phyloP scores from a whole-genome alignment of 495 filamentous ascomycete genomes.

The Tuber borchii region DNA sequence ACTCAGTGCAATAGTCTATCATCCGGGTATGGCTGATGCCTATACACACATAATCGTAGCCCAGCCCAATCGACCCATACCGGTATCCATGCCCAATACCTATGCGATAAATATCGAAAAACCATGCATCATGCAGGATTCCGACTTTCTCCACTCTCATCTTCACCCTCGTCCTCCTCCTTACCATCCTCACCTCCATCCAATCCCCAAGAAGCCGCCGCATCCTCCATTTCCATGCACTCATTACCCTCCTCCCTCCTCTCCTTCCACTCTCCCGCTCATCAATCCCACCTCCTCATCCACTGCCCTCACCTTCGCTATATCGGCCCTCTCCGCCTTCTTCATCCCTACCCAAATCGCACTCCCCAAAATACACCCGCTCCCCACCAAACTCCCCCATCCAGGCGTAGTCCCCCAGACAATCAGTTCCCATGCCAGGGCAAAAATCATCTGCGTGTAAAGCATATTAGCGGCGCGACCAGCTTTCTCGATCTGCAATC shows the following conservation, averaged over 20 bases:
- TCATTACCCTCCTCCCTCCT: constrained; percentile 17
- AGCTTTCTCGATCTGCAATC: constrained; percentile 60
- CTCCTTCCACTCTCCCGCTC: constrained; percentile 1
- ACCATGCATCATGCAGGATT: background rate
- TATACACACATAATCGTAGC: background rate
- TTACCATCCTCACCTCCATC: constrained; percentile 4
- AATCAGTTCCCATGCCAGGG: constrained; percentile 72
- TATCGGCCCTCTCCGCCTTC: constrained; percentile 42
- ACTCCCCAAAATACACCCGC: constrained; percentile 69
- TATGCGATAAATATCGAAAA: background rate
- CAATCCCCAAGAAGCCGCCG: constrained; percentile 1
- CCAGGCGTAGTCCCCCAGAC: constrained; percentile 68
- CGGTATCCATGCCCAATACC: background rate
- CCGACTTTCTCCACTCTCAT: background rate
- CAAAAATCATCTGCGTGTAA: constrained; percentile 90
- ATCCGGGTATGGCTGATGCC: background rate
- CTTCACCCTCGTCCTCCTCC: background rate
- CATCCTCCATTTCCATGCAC: constrained; percentile 5
- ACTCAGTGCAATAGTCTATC: background rate
- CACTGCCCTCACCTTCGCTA: constrained; percentile 1
- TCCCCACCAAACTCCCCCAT: constrained; percentile 61
- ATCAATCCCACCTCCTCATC: constrained; percentile 13
- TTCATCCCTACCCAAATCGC: constrained; percentile 70
- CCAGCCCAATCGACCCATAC: background rate
- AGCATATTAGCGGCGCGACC: constrained; percentile 80